Conservation (phyloP, 2,329 filamentous ascomycete genomes). For the Didymosphaeria variabile region DNA sequence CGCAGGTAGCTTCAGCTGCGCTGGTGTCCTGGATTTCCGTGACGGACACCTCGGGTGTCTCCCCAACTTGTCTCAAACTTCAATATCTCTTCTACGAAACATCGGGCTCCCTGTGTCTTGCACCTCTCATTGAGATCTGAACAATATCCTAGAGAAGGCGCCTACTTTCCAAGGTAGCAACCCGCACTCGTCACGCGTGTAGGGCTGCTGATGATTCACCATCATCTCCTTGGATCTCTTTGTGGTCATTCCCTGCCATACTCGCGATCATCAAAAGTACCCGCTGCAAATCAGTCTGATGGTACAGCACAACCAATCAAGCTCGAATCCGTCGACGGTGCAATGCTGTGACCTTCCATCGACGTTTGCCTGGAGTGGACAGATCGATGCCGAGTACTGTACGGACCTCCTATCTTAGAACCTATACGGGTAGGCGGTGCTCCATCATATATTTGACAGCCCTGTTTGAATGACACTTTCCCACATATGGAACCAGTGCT, state of each 20-base stretch:
- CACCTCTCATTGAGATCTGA: not conserved
- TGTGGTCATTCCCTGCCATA: not conserved
- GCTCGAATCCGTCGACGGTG: not conserved
- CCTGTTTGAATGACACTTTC: not conserved
- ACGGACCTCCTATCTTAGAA: not conserved
- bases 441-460: not conserved
- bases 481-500: slow-evolving; percentile 3
- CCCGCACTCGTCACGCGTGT: not conserved
- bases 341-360: not conserved
- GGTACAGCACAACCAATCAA: not conserved
- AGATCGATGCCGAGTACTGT: not conserved
- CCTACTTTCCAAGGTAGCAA: not conserved
- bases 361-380: not conserved
- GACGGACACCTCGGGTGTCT: not conserved
- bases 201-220: not conserved
- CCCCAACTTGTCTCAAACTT: not conserved
- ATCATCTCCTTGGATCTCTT: not conserved
- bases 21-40: not conserved
- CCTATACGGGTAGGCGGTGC: not conserved
- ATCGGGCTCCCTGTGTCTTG: not conserved
- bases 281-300: not conserved
- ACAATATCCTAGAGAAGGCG: not conserved
- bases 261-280: not conserved
- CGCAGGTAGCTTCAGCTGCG: not conserved
- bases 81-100: not conserved